Base-by-base conservation (phyloP, 495 filamentous ascomycete species). In the Hypoxylon fuscum region DNA sequence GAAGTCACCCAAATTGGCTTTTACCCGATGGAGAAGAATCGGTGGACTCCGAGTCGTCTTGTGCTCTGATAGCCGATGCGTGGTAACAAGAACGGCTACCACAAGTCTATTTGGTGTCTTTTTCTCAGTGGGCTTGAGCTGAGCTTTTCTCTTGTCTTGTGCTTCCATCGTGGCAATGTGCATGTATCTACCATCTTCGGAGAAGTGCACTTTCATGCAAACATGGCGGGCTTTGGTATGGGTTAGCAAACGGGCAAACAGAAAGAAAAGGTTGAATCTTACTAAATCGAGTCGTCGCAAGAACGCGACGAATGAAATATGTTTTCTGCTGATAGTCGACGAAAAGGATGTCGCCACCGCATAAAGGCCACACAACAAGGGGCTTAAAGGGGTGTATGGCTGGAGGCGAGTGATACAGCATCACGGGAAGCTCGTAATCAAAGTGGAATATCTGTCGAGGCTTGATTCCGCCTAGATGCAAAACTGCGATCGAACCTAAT, bases 111-210 rank as follows among this genome's bases (percentile, higher is more conserved):
- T 45, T n/a, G 11, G 11, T 29, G 12, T 22, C 4, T 45, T 10
- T 15, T 29, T 45, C 21, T 3, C n/a, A 8, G 42, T 25, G 11
- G 42, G 4, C 4, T 45, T 15, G 9, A 25, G 9, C 12, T n/a
- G 20, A 11, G 22, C 21, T 45, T 45, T 27, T 27, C 11, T n/a
- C 22, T 25, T 45, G 12, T 45, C 20, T 29, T 45, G 42, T n/a
- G 42, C 42, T 22, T 45, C 42, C 14, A 45, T 45, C 42, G 42
- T 45, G 21, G 42, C 42, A 17, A 45, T 45, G 42, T 45, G 42
- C 42, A 45, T 27, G n/a, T 45, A 45, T 14, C 20, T 45, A 8
- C 42, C 42, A n/a, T 22, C 27, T 27, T 11, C 7, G 21, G 42
- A 45, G 42, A 45, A 45, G 21, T 29, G 42, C 7, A 45, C 42